These are phyloP conservation scores for Poterioochromonas sp. DNA, from an alignment of 352 stramenopile species.

Conservation along the genomic window DNA sequence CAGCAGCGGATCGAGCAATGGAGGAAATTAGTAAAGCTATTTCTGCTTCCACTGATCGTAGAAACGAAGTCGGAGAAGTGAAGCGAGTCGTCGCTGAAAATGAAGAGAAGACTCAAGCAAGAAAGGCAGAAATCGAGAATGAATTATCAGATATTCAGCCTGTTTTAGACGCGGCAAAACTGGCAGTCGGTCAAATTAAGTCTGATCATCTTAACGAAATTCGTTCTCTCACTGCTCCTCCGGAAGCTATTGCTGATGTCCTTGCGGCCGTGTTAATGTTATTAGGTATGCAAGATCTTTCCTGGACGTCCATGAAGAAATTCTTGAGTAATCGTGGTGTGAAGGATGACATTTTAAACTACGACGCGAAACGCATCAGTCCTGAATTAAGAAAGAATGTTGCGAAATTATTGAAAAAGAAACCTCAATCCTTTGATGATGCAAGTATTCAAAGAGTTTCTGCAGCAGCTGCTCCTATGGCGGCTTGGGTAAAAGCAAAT, in stretches of 20 bases:
- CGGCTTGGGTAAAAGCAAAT: conserved; percentile 88
- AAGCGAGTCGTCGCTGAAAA: conserved; percentile 74
- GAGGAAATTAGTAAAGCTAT: conserved; percentile 86
- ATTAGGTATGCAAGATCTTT: conserved; percentile 84
- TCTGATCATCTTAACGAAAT: conserved; percentile 91
- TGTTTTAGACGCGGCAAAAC: conserved; percentile 76
- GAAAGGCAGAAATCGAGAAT: conserved; percentile 82
- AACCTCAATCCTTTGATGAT: conserved; percentile 80
- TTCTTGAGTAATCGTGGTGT: conserved; percentile 86
- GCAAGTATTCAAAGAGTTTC: conserved; percentile 84
- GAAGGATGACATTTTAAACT: conserved; percentile 93
- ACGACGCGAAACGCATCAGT: conserved; percentile 78
- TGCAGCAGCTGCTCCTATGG: conserved; percentile 80
- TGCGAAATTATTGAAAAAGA: conserved; percentile 79
- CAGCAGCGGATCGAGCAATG: conserved; percentile 79
- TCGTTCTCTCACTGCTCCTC: conserved; percentile 83
- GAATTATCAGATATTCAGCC: conserved; percentile 78
- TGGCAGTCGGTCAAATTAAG: conserved; percentile 78
- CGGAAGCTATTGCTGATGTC: conserved; percentile 84
- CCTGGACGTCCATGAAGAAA: conserved; percentile 92
- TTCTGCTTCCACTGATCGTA: conserved; percentile 67
- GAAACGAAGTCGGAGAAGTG: conserved; percentile 76
- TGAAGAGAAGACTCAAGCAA: conserved; percentile 69
- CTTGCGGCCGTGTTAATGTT: conserved; percentile 86
- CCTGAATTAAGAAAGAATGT: conserved; percentile 77